phyloP scores from a whole-genome alignment of 805 yeast species.

The Candida schatavii region DNA sequence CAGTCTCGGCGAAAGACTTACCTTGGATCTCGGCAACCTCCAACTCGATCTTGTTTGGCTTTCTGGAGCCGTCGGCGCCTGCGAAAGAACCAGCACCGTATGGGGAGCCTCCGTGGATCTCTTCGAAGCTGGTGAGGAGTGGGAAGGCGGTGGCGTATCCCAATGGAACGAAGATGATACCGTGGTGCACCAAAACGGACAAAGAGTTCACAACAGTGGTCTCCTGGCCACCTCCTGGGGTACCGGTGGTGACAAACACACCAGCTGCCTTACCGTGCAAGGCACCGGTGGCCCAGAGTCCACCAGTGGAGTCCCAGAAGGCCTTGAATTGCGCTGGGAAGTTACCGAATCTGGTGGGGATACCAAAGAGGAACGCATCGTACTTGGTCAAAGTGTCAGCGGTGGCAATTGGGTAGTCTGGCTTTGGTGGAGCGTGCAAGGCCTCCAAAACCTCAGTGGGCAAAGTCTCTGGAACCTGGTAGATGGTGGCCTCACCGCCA shows the following conservation, averaged over 20 bases:
- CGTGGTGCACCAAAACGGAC: slow-evolving; percentile 73
- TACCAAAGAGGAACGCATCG: slow-evolving; percentile 82
- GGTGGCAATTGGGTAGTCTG: slow-evolving; percentile 58
- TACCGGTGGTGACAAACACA: slow-evolving; percentile 69
- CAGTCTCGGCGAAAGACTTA: slow-evolving; percentile 44
- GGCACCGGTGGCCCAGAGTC: slow-evolving; percentile 73
- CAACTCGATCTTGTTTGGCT: slow-evolving; percentile 61
- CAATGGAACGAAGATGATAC: slow-evolving; percentile 75
- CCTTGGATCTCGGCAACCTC: slow-evolving; percentile 68
- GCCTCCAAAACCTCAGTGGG: slow-evolving; percentile 51
- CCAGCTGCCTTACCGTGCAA: slow-evolving; percentile 74
- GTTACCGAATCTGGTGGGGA: slow-evolving; percentile 84
- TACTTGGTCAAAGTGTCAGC: slow-evolving; percentile 54
- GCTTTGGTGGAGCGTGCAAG: slow-evolving; percentile 59
- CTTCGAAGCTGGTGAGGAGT: slow-evolving; percentile 53
- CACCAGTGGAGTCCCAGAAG: slow-evolving; percentile 78
- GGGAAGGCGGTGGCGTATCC: slow-evolving; percentile 63
- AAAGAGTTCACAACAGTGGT: slow-evolving; percentile 61
- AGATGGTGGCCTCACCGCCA: slow-evolving; percentile 67
- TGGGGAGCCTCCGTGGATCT: slow-evolving; percentile 76
- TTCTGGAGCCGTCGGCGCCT: slow-evolving; percentile 74
- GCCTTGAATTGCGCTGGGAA: slow-evolving; percentile 75
- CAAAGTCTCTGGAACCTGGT: slow-evolving; percentile 74
- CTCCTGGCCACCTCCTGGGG: slow-evolving; percentile 85
- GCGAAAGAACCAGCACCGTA: slow-evolving; percentile 87